These are phyloP conservation scores for Aurinia saxatilis DNA, from an alignment of 345 rosid genomes.

Conservation along the genomic window DNA sequence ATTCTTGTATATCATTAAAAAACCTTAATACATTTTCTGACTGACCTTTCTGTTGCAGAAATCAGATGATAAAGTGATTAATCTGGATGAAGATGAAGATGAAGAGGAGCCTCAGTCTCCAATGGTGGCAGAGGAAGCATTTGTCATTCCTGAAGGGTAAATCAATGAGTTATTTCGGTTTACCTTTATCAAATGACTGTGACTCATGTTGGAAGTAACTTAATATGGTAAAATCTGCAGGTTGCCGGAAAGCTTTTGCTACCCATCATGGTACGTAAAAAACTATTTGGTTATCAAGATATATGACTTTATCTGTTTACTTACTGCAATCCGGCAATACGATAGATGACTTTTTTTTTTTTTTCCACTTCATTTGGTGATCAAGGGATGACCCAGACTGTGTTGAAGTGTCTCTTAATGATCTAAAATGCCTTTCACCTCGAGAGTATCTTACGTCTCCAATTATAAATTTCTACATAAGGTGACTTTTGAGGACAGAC, in stretches of 20 bases:
- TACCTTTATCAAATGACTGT: not conserved
- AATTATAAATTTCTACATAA: constrained; percentile 79
- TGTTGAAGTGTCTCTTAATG: constrained; percentile 54
- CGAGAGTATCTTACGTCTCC: constrained; percentile 59
- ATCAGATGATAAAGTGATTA: constrained; percentile 50
- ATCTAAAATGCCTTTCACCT: constrained; percentile 64
- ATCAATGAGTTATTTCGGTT: constrained; percentile 5
- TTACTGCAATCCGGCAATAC: too few species aligned
- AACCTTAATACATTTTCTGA: not conserved
- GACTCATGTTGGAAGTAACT: constrained; percentile 12
- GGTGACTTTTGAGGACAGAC: constrained; percentile 34
- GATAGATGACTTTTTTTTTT: not conserved
- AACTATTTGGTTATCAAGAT: not conserved
- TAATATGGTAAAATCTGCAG: constrained; percentile 34
- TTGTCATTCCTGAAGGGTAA: constrained; percentile 53
- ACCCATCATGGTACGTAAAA: constrained; percentile 60
- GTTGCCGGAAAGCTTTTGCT: constrained; percentile 48
- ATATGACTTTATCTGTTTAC: not conserved
- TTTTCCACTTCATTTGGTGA: constrained; percentile 8
- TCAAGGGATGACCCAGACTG: constrained; percentile 67
- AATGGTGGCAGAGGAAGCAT: constrained; percentile 30
- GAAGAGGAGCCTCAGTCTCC: too few species aligned
- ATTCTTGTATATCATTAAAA: not conserved
- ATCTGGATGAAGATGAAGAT: constrained; percentile 64
- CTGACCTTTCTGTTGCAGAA: constrained; percentile 1